Evolutionary conservation across 2,329 filamentous ascomycete genomes (phyloP).

Genomic region (Exophiala dermatitidis): DNA sequence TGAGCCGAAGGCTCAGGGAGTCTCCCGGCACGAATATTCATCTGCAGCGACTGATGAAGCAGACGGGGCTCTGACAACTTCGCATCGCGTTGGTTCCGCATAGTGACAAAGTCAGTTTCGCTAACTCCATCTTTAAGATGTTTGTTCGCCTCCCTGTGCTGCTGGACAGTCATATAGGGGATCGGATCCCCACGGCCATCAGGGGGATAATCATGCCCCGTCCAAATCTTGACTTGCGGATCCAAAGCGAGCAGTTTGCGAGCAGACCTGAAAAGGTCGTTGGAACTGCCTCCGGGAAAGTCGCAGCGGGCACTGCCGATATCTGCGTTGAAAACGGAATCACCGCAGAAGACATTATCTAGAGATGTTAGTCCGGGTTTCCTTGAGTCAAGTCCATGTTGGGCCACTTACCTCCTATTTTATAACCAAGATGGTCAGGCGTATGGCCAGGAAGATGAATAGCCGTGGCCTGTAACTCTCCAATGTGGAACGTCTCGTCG

Average conservation of each 20-base stretch:
- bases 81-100: constrained; percentile 31
- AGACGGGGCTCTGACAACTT: constrained; percentile 31
- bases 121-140: constrained; percentile 29
- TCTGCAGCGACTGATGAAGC: constrained; percentile 35
- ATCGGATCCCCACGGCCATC: constrained; percentile 31
- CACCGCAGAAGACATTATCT: constrained; percentile 43
- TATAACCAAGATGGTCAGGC: constrained; percentile 56
- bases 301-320: constrained; percentile 50
- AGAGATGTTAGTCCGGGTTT: too few species aligned
- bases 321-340: constrained; percentile 48
- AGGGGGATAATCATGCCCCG: constrained; percentile 48
- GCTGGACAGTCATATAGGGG: constrained; percentile 32
- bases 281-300: constrained; percentile 48
- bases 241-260: constrained; percentile 40
- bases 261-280: constrained; percentile 41
- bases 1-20: constrained; percentile 25
- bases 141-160: constrained; percentile 33
- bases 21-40: constrained; percentile 36
- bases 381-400: too few species aligned
- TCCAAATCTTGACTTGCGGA: constrained; percentile 45
- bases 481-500: constrained; percentile 49
- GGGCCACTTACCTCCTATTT: constrained; percentile 41
- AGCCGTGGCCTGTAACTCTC: constrained; percentile 42
- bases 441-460: constrained; percentile 58
- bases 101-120: constrained; percentile 32